phyloP scores from a whole-genome alignment of 169 alveolate species.

The Cryptosporidium felis region DNA sequence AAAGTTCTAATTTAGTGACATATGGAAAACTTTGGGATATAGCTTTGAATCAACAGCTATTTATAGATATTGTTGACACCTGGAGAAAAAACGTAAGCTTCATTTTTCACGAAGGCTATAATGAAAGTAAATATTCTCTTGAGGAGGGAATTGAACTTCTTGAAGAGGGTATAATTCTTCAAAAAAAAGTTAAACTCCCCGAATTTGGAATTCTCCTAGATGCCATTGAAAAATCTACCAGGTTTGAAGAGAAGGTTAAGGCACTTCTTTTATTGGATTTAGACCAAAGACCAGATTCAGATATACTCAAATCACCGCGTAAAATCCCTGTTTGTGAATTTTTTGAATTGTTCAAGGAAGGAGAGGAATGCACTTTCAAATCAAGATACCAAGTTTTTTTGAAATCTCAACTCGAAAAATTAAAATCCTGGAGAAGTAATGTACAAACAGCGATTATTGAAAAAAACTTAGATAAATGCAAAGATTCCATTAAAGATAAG shows the following conservation, averaged over 20 bases:
- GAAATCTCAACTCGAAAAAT: conserved; percentile 18
- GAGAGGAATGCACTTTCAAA: conserved; percentile 3
- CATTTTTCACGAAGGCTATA: conserved; percentile 23
- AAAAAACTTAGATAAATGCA: conserved; percentile 59
- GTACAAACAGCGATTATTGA: conserved; percentile 63
- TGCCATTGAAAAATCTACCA: not conserved
- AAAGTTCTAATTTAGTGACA: no score
- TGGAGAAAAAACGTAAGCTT: conserved; percentile 45
- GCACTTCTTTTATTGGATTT: not conserved
- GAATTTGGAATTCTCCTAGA: not conserved
- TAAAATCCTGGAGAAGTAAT: conserved; percentile 48
- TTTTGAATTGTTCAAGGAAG: conserved; percentile 38
- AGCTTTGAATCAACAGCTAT: conserved; percentile 16
- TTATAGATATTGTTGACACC: not conserved
- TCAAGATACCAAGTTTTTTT: conserved; percentile 13
- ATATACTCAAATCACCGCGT: not conserved
- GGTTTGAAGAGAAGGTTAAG: conserved; percentile 30
- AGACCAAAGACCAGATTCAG: not conserved
- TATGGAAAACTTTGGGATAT: conserved; percentile 58
- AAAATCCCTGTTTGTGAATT: conserved; percentile 13
- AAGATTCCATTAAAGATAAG: conserved; percentile 58
- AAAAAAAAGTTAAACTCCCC: conserved; percentile 30
- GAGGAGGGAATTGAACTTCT: conserved; percentile 29
- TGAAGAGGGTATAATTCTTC: conserved; percentile 15
- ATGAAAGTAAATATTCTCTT: conserved; percentile 14